Base-by-base conservation (phyloP, 2,329 filamentous ascomycete genomes). In the Fusarium verticillioides region DNA sequence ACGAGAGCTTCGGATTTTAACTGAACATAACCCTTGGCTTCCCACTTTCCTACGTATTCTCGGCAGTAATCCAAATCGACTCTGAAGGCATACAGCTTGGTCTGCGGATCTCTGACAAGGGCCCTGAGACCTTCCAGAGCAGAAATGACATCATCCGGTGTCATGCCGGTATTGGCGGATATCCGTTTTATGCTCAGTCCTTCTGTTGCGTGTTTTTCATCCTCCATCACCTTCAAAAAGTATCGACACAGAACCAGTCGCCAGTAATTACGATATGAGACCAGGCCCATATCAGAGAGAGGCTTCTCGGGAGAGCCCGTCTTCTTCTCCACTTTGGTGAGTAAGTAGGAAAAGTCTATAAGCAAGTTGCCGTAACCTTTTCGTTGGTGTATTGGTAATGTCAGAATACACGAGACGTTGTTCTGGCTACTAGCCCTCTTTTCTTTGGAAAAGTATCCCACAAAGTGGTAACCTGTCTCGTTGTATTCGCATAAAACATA, bases 401-500 rank as follows among this genome's bases (percentile, higher is more conserved):
- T 97, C 53, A 99, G 85, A 76, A 99, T 99, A 82, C 96, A 99
- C 13, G 95, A 98, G 53, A 99, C 96, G 74, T 99, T 99, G 82
- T 99, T 98, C 77, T 95, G 92, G 69, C 95, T 97, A 82, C 94
- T 96, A 5, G 94, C 93, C 47, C 97, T 89, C 84, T 99, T 99
- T 84, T 99, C 96, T 81, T 99, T 99, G 57, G 96, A 98, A 78
- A 99, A 99, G 80, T 99, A 99, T n/a, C 96, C 96, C 32, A 98
- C 96, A 75, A 99, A 96, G 80, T 98, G 96, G 79, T 96, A 98
- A 23, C 96, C 96, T 23, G 92, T 89, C 63, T 96, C 93, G 78
- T 98, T 94, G 76, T 95, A 96, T 77, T 97, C 96, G 74, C 95
- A 97, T 84, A 98, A 94, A 77, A 98, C 95, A 81, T 98, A 98